Evolutionary conservation across 441 rosid species (phyloP), one percentile per base, ranked within the genome.

Genomic region (Macaranga tanarius): DNA sequence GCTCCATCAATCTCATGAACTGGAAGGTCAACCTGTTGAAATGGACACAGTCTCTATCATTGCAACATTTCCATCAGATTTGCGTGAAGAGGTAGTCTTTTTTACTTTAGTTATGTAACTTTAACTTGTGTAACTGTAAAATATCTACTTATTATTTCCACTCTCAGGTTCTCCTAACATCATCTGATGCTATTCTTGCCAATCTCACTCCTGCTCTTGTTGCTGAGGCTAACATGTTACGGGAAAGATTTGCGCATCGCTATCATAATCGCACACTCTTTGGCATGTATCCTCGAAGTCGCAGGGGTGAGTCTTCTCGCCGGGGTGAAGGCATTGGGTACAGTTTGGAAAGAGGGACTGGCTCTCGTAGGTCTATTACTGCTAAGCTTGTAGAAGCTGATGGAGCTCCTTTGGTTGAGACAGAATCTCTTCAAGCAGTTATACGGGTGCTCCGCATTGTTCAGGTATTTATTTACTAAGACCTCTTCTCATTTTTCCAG

Each of bases 1-100:
- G 80, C 81, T 86, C 77, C 92, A 91, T 75, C 98, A 95, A 75
- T 89, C 98, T 76, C 97, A 93, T 77, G 99, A 95, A 82, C 98
- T 93, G 73, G 99, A 95, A 88, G 99, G 99, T 61, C 98, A 95
- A 83, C 99, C 99, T 4, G 99, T 95, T 72, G 99, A 95, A 86
- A 95, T 95, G 99, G 99, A 95, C 83, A 89, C 99, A 0, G 99
- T 95, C 67, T 95, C 99, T 67, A 95, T 95, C 67, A 95, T 95
- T 80, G 98, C 98, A 42, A 92, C 99, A 23, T 95, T 95, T 87
- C 97, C 99, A 67, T 90, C 98, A 60, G 99, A 95, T 48, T 79
- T 95, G 82, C 90, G 99, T 63, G 99, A 95, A 85, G 99, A 95
- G 98, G 98, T 91, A 85, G 56, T 52, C 64, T 50, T 57, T 34